A percentile compares a stretch with the other conserved stretches of the same genome.
phyloP scores from a whole-genome alignment of 768 basidiomycete genomes.

The Macrolepiota fuliginosa region DNA sequence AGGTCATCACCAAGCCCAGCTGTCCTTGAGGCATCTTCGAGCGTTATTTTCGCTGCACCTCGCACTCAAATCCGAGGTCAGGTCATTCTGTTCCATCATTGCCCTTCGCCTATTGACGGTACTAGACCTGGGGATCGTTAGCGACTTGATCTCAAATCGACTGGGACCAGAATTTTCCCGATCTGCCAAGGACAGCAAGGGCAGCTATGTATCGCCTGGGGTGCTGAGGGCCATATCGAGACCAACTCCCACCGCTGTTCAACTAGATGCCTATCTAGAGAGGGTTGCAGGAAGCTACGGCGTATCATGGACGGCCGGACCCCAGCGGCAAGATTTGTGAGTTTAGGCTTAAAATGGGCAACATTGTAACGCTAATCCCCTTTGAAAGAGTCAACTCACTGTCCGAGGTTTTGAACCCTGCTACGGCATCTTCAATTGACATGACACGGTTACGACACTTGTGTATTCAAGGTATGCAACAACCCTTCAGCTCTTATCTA shows the following conservation, averaged over 20 bases:
- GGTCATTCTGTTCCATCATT: not conserved
- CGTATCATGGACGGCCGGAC: slow-evolving; percentile 62
- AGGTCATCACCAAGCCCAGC: slow-evolving; percentile 46
- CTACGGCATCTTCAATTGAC: slow-evolving; percentile 50
- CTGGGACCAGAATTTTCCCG: slow-evolving; percentile 57
- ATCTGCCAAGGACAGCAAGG: slow-evolving; percentile 47
- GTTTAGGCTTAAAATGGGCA: slow-evolving; percentile 19
- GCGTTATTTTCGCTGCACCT: slow-evolving; percentile 61
- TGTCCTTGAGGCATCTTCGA: slow-evolving; percentile 66
- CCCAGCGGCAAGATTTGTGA: slow-evolving; percentile 60
- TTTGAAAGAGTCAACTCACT: slow-evolving; percentile 47
- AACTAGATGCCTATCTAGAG: slow-evolving; percentile 54
- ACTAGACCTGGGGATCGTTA: slow-evolving; percentile 55
- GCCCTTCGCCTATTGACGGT: slow-evolving; percentile 12
- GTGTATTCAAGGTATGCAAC: slow-evolving; percentile 56
- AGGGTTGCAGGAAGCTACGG: slow-evolving; percentile 51
- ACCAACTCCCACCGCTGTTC: slow-evolving; percentile 52
- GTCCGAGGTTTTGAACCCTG: slow-evolving; percentile 59
- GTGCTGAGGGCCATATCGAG: slow-evolving; percentile 51
- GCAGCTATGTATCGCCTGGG: slow-evolving; percentile 53
- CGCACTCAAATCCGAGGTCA: slow-evolving; percentile 58
- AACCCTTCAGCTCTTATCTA: not conserved
- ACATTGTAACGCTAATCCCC: slow-evolving; percentile 6
- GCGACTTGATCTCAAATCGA: slow-evolving; percentile 52
- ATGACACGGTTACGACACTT: slow-evolving; percentile 51